Base-by-base conservation (phyloP, 2,329 filamentous ascomycete genomes). In the Colletotrichum tanaceti region DNA sequence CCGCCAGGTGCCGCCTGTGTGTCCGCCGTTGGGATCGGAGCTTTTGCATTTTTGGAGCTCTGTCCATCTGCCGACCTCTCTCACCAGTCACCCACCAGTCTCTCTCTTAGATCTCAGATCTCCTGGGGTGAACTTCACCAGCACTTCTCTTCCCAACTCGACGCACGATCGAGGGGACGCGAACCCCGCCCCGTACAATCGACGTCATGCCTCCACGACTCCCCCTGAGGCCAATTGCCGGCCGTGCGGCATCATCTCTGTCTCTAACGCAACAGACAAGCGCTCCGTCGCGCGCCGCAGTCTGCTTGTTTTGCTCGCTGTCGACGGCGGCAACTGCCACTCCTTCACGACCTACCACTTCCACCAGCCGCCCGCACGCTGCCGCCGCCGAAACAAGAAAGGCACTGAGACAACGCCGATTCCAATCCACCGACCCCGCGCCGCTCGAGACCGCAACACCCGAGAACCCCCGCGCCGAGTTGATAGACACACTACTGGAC, bases 401-500 rank as follows among this genome's bases (percentile, higher is more conserved):
- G 28, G 16, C 44, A n/a, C 24, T 32, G 38, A 55, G 43, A 5
- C 62, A 63, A 54, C 54, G 67, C 69, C 32, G 55, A 59, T 39
- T 65, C 28, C 58, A 68, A 52, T 60, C 46, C 35, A 70, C 70
- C 9, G 49, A 66, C 28, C 44, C 66, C 5, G 59, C 62, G n/a
- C 46, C 50, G 1, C n/a, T 24, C 41, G 44, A 22, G 7, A 49
- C 74, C 13, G 24, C 70, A 5, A 39, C 58, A 10, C 18, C 24
- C 4, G 39, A 71, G 10, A 74, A 82, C 64, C 76, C 82, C 16
- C 82, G 86, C 47, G 74, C 80, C 63, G 85, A 91, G 72, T 85
- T 93, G 5, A 84, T 90, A 70, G 79, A 84, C 50, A 82, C 87
- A 2, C 81, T 94, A 0, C 77, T 84, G 1, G 84, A 87, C 24